Conservation (phyloP, 148 eudicot genomes). For the Amaranthus palmeri region DNA sequence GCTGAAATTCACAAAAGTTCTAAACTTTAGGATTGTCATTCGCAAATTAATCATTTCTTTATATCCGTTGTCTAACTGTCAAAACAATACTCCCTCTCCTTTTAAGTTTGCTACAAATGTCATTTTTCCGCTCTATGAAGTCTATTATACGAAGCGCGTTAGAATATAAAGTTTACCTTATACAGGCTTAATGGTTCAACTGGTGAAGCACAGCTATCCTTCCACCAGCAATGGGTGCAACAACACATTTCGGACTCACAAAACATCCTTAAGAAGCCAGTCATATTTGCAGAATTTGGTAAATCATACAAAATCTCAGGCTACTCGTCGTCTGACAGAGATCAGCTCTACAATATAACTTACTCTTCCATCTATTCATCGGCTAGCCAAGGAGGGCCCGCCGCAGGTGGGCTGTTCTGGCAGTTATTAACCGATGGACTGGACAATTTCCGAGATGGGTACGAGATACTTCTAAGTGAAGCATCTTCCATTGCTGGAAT, state of each 20-base stretch:
- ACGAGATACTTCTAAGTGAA: slow-evolving; percentile 41
- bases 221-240: slow-evolving; percentile 39
- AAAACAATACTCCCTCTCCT: too few relatives aligned
- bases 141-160: too few relatives aligned
- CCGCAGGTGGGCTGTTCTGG: slow-evolving; percentile 70
- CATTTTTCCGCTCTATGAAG: too few relatives aligned
- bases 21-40: too few relatives aligned
- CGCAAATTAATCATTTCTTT: too few relatives aligned
- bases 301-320: slow-evolving; percentile 43
- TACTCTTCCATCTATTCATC: slow-evolving; percentile 43
- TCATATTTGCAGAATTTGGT: slow-evolving; percentile 62
- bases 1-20: too few relatives aligned
- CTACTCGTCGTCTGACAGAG: slow-evolving; percentile 32
- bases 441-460: slow-evolving; percentile 54
- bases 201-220: slow-evolving; percentile 31
- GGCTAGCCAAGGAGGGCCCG: slow-evolving; percentile 46
- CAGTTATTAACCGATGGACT: slow-evolving; percentile 45
- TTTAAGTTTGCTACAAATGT: too few relatives aligned
- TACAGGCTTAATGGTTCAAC: slow-evolving; percentile 39
- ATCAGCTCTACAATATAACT: slow-evolving; percentile 25
- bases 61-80: too few relatives aligned
- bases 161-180: neutral
- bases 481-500: slow-evolving; percentile 32
- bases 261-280: slow-evolving; percentile 44
- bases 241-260: slow-evolving; percentile 52